A percentile compares a stretch with the other conserved stretches of the same genome.
These are phyloP conservation scores for Paspalum vaginatum DNA, from an alignment of 176 grass and related monocot species.

Conservation along the genomic window DNA sequence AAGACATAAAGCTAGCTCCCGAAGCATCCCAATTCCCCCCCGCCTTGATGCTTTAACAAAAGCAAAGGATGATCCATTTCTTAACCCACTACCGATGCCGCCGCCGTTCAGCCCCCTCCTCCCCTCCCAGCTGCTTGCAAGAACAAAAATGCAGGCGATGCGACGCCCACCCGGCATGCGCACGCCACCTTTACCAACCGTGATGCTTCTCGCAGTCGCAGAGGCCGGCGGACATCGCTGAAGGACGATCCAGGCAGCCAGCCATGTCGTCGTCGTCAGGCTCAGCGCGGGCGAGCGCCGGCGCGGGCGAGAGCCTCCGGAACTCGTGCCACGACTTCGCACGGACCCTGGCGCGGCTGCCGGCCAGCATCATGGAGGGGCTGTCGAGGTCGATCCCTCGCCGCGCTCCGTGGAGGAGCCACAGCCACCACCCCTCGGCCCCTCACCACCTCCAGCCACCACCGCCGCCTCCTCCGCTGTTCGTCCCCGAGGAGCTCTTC, in stretches of 20 bases:
- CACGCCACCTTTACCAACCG: too few species aligned
- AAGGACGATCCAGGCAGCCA: conserved; percentile 34
- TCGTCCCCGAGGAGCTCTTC: conserved; percentile 54
- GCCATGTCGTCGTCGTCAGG: conserved; percentile 17
- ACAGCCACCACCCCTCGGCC: neutral
- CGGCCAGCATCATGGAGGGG: conserved; percentile 46
- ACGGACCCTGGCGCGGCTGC: conserved; percentile 47
- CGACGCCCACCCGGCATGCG: conserved; percentile 9
- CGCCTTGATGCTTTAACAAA: conserved; percentile 52
- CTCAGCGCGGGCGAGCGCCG: conserved; percentile 10
- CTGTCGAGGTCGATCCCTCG: conserved; percentile 53
- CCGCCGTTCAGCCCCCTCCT: neutral
- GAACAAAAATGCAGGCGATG: conserved; percentile 31
- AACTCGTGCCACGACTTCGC: conserved; percentile 52
- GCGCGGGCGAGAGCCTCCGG: conserved; percentile 32
- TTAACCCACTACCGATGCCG: conserved; percentile 3
- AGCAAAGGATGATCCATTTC: conserved; percentile 59
- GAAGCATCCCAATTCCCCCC: conserved; percentile 42
- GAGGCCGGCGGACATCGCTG: neutral
- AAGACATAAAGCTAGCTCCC: conserved; percentile 47
- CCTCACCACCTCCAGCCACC: conserved; percentile 29
- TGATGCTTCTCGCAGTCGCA: neutral
- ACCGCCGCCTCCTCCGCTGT: neutral
- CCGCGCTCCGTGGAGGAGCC: conserved; percentile 38
- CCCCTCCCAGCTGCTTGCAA: neutral